Evolutionary conservation across 768 basidiomycete genomes (phyloP).

Genomic region (Suillus variegatus): DNA sequence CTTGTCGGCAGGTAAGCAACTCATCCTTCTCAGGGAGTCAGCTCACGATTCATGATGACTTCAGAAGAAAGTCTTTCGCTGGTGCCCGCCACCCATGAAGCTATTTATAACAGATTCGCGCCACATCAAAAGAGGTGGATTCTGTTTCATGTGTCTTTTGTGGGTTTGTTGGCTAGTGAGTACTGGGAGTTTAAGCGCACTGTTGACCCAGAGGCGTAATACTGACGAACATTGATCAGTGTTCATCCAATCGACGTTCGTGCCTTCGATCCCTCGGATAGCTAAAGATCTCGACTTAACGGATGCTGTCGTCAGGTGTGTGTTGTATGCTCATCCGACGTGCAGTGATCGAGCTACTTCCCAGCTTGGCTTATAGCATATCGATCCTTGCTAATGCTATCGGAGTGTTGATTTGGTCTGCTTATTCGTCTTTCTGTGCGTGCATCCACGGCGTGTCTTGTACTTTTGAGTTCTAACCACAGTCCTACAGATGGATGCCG

Average conservation of each 20-base stretch:
- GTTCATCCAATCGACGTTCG: constrained; percentile 65
- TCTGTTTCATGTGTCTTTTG: constrained; percentile 55
- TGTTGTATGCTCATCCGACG: too few species aligned
- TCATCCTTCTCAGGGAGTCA: too few species aligned
- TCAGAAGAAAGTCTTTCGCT: constrained; percentile 28
- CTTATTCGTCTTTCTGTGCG: constrained; percentile 52
- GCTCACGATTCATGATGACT: constrained; percentile 14
- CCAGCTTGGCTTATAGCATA: constrained; percentile 51
- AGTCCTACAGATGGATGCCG: constrained; percentile 59
- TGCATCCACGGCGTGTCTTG: constrained; percentile 10
- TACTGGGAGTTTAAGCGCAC: not conserved
- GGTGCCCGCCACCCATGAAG: constrained; percentile 18
- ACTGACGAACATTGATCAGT: constrained; percentile 37
- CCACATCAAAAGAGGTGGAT: constrained; percentile 50
- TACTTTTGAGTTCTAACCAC: not conserved
- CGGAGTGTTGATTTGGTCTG: constrained; percentile 52
- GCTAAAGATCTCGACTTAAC: constrained; percentile 61
- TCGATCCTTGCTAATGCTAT: constrained; percentile 46
- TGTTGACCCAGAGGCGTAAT: too few species aligned
- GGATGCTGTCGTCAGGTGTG: constrained; percentile 52
- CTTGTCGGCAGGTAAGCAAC: too few species aligned
- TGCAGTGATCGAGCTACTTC: not conserved
- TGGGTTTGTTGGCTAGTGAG: constrained; percentile 65
- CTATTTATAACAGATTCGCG: constrained; percentile 61
- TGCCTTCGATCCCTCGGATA: constrained; percentile 70